phyloP scores from a whole-genome alignment of 2,329 filamentous ascomycete genomes.

The Trichoderma oligosporum region DNA sequence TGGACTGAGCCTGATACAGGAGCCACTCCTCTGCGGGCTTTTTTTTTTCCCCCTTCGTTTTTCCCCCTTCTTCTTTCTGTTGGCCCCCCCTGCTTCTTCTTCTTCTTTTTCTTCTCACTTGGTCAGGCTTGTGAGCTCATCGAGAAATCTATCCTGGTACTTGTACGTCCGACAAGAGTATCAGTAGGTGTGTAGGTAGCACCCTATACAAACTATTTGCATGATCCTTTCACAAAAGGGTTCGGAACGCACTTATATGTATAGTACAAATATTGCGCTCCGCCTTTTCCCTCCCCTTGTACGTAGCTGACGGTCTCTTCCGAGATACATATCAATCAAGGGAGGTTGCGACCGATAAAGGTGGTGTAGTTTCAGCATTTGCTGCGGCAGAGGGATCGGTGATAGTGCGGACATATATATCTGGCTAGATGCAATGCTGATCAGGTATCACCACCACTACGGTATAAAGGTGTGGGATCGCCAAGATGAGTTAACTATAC shows the following conservation, averaged over 20 bases:
- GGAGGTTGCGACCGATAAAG: background rate
- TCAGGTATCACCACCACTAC: constrained; percentile 1
- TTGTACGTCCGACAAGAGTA: background rate
- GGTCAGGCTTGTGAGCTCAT: background rate
- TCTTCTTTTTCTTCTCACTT: background rate
- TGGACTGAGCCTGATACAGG: constrained; percentile 9
- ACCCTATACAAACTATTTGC: background rate
- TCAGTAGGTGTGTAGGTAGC: background rate
- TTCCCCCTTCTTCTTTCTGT: background rate
- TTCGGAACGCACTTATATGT: background rate
- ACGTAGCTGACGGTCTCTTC: constrained; percentile 9
- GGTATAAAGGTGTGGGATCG: constrained; percentile 5
- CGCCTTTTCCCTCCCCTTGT: constrained; percentile 10
- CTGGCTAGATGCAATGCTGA: background rate
- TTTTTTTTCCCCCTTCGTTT: background rate
- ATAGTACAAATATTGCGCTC: constrained; percentile 1
- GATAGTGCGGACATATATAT: background rate
- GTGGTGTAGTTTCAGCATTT: constrained; percentile 5
- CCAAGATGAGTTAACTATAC: background rate
- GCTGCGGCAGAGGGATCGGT: background rate
- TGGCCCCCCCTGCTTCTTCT: background rate
- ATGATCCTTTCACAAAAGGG: constrained; percentile 1
- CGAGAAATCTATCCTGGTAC: background rate
- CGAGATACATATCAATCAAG: constrained; percentile 1
- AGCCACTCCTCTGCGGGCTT: constrained; percentile 2